Evolutionary conservation across 2,329 filamentous ascomycete genomes (phyloP), one percentile per base, ranked within the genome.

Genomic region (Penicillium capsulatum): DNA sequence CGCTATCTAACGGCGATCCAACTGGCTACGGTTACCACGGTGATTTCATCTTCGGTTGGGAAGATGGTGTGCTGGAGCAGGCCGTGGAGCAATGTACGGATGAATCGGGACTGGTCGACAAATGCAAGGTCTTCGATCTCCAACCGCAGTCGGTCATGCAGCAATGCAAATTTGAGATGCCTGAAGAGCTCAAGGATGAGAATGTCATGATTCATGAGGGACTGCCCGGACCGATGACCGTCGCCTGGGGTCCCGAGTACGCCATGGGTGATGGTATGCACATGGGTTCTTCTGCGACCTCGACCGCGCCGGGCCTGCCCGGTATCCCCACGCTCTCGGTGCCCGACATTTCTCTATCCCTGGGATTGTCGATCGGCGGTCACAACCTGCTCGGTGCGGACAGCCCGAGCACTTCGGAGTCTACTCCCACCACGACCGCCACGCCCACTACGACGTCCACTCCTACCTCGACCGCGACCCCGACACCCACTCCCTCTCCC

Each of bases 41-140:
- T 34, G 87, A 94, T 59, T 90, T 91, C 66, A 81, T 89, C 55
- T 81, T 76, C 59, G 87, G 85, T 17, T 94, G 87, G 87, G 76
- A 89, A 2, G 57, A 68, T 7, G 68, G 71, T 3, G 80, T 87
- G 64, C 74, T 92, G 24, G 80, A 89, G 63, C 36, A 74, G 4
- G 87, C 86, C n/a, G 72, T 90, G 46, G 64, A 89, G 32, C 76
- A 72, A 6, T 95, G 90, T 75, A 91, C 83, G 36, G 84, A 80
- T 64, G 58, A 57, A 0, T 81, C 79, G 7, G 90, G 90, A 22
- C 57, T 71, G 29, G 79, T 94, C 31, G 56, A 74, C 30, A 87
- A 90, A 63, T 96, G 90, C 68, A 67, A 77, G 1, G 53, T 92
- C 19, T 95, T 96, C 67, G 69, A 74, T 36, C 70, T 94, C 39